Base-by-base conservation (phyloP, 805 yeast genomes). In the Alloascoidea africana region DNA sequence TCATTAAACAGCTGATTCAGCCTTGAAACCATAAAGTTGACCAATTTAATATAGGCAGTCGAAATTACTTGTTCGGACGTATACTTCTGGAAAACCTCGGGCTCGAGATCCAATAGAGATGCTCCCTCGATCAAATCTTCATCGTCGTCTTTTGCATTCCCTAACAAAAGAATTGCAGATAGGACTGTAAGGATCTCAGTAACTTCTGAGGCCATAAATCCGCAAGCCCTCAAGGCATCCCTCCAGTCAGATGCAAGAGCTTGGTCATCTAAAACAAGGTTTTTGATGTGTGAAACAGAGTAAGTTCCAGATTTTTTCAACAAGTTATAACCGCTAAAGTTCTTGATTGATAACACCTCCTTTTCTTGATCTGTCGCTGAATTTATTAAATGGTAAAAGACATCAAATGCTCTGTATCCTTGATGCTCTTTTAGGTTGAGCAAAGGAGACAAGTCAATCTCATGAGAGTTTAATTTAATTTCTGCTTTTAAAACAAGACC, bases 211-310 rank as follows among this genome's bases (percentile, higher is more conserved):
- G 55, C 55, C 30, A 45, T 45, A 34, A 59, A 49, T 8, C 61
- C 53, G 32, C 60, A 52, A 34, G 52, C 54, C 2, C 47, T 34
- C 14, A 56, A 46, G 4, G 61, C 56, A 36, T 57, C 59, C 5
- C 56, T 46, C 66, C 66, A 60, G 42, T 60, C 65, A 32, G 53
- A 50, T 8, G 63, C 62, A 17, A 58, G 44, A 2, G 63, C 59
- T 23, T 52, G 44, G 40, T 58, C 63, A 35, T 58, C 63, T n/a
- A 23, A 23, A 23, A 23, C n/a, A n/a, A 23, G 30, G n/a, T n/a
- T 23, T n/a, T 23, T 23, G 30, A 23, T 23, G n/a, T 23, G 8
- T 8, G 8, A 8, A 23, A 23, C 8, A 1, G 62, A 54, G 41
- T 44, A 54, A 8, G 60, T 55, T 3, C 41, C 47, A 3, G 55